Evolutionary conservation across 2,329 filamentous ascomycete species (phyloP).

Genomic region (Xylariales sp.): DNA sequence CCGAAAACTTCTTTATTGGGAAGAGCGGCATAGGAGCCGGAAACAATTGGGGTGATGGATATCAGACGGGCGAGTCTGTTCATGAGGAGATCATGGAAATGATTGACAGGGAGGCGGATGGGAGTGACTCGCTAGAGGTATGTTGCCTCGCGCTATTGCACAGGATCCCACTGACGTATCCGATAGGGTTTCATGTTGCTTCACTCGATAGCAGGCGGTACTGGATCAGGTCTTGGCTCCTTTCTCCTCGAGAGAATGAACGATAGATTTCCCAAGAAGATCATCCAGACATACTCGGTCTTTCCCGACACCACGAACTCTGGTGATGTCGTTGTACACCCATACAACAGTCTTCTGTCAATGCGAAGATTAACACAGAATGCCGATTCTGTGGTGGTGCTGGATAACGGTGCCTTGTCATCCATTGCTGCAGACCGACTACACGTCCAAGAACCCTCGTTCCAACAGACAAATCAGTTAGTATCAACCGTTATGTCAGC

Average conservation of each 20-base stretch:
- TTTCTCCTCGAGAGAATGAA: conserved; percentile 94
- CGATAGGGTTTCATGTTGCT: conserved; percentile 90
- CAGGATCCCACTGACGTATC: conserved; percentile 16
- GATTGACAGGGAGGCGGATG: conserved; percentile 97
- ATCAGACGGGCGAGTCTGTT: conserved; percentile 84
- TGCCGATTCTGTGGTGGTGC: conserved; percentile 92
- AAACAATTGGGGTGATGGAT: conserved; percentile 98
- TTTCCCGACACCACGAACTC: conserved; percentile 89
- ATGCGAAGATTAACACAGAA: conserved; percentile 92
- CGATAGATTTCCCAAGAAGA: conserved; percentile 96
- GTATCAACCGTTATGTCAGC: conserved; percentile 98
- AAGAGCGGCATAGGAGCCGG: conserved; percentile 91
- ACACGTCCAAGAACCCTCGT: conserved; percentile 92
- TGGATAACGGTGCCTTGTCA: conserved; percentile 91
- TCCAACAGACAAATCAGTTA: conserved; percentile 95
- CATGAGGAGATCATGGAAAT: conserved; percentile 99
- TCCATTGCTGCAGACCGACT: conserved; percentile 91
- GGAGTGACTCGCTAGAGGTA: conserved; percentile 92
- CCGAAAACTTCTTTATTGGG: conserved; percentile 96
- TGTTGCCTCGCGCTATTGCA: conserved; percentile 5
- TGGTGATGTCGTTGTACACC: conserved; percentile 91
- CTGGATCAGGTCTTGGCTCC: conserved; percentile 90
- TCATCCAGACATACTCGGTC: conserved; percentile 98
- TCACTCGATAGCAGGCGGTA: conserved; percentile 95
- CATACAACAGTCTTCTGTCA: conserved; percentile 93